Base-by-base conservation (phyloP, 2,329 filamentous ascomycete genomes). In the Cladophialophora yegresii region DNA sequence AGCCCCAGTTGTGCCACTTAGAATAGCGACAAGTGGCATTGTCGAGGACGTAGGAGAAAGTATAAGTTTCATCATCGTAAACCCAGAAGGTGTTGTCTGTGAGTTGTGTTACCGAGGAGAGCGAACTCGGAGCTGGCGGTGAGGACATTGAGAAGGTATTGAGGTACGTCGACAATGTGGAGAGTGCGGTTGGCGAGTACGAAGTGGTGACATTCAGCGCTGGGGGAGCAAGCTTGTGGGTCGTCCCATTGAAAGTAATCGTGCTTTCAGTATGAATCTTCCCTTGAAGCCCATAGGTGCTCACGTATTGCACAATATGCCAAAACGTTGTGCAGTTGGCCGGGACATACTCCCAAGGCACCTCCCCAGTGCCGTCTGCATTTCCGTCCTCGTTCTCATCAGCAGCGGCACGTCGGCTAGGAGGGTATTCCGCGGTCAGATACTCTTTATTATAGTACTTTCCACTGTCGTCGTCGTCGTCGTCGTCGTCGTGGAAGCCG, bases 1-100 rank as follows among this genome's bases (percentile, higher is more conserved):
- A 77, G 7, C 76, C 76, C 76, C 75, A 78, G 58, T 73, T 58
- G 45, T 77, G 77, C 32, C 54, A 62, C 7, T 50, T 47, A 12
- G 45, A 58, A 23, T 68, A 66, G 4, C 53, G 64, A 53, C 67
- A 68, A 12, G 62, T 56, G 23, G 61, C 59, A 22, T 64, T 47
- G 30, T 65, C 62, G 23, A 60, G 54, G 23, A 68, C 28, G 40
- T 68, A 68, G 20, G 45, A 57, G 43, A 47, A 58, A 28, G 58
- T 26, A 61, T 68, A 68, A 3, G 61, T 66, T 32, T 68, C 36
- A 49, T 67, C 64, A 12, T 62, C 50, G 56, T 67, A 68, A 16
- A 54, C 40, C 64, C 64, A 68, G 47, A 67, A 54, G 4, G 64
- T 61, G 7, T 55, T 58, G n/a, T 33, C n/a, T 22, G 64, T 62